A percentile compares a stretch with the other conserved stretches of the same genome.
Evolutionary conservation across 2,329 filamentous ascomycete species (phyloP).

Genomic region (Pyrenophora teres): DNA sequence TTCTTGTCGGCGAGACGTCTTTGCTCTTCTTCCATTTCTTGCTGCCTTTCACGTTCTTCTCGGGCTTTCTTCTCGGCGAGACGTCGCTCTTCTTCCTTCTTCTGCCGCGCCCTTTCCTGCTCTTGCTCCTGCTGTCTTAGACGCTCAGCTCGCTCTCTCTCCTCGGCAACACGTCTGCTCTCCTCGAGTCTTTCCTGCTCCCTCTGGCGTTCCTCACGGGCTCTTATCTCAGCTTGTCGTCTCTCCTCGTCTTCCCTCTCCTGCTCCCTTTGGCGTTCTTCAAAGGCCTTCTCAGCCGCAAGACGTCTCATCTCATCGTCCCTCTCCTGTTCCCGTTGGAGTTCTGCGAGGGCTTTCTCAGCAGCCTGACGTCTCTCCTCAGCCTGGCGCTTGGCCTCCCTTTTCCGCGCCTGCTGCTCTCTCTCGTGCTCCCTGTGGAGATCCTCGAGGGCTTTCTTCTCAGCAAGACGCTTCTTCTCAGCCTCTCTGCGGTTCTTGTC

Average conservation of each 20-base stretch:
- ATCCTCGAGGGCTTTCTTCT: conserved; percentile 2
- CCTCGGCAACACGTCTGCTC: neutral
- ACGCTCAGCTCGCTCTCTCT: neutral
- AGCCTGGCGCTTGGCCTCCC: neutral
- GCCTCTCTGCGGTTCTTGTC: conserved; percentile 6
- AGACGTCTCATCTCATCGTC: neutral
- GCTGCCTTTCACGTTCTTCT: no score
- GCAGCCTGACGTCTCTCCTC: neutral
- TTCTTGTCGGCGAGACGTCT: no score
- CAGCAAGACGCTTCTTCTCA: conserved; percentile 5
- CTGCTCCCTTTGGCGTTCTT: conserved; percentile 1
- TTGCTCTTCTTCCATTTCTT: no score
- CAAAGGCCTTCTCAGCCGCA: conserved; percentile 14
- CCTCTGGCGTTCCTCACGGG: conserved; percentile 1
- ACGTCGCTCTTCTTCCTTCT: neutral
- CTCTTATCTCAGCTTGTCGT: conserved; percentile 6
- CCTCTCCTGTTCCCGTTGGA: neutral
- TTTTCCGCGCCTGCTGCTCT: neutral
- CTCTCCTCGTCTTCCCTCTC: conserved; percentile 1
- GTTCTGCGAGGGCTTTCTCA: neutral
- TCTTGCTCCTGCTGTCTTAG: no score
- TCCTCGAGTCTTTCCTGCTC: conserved; percentile 6
- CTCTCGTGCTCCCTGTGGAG: neutral
- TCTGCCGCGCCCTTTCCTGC: neutral
- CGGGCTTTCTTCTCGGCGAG: no score